phyloP scores from a whole-genome alignment of 2,329 filamentous ascomycete genomes.

The Didymella glomerata region DNA sequence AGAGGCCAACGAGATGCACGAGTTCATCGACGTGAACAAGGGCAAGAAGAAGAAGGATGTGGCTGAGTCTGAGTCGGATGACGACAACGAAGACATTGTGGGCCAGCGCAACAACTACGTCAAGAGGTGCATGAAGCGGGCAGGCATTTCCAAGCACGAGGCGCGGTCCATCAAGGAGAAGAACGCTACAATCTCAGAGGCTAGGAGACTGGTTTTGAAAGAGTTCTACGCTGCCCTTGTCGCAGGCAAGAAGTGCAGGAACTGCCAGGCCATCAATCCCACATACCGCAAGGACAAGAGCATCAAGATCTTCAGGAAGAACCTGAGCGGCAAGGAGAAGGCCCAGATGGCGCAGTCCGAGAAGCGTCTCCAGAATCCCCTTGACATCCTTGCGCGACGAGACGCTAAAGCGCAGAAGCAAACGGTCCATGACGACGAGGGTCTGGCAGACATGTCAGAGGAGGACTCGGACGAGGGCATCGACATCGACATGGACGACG shows the following conservation, averaged over 20 bases:
- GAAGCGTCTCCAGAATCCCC: constrained; percentile 74
- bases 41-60: constrained; percentile 49
- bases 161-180: constrained; percentile 67
- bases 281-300: constrained; percentile 87
- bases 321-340: constrained; percentile 76
- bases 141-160: constrained; percentile 57
- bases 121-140: constrained; percentile 71
- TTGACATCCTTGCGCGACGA: constrained; percentile 65
- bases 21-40: constrained; percentile 56
- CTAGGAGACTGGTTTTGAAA: constrained; percentile 78
- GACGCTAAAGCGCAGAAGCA: constrained; percentile 56
- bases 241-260: constrained; percentile 73
- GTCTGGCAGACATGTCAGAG: constrained; percentile 70
- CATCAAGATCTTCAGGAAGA: constrained; percentile 92
- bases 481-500: constrained; percentile 53
- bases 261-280: constrained; percentile 66
- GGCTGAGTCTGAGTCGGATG: constrained; percentile 66
- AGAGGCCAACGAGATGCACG: constrained; percentile 65
- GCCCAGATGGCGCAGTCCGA: constrained; percentile 76
- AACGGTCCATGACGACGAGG: constrained; percentile 69
- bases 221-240: constrained; percentile 80
- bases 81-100: constrained; percentile 67
- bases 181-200: constrained; percentile 82
- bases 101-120: constrained; percentile 73
- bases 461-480: constrained; percentile 50